Percentiles rank a stretch among this genome's conserved stretches.
Evolutionary conservation across 208 protist species (phyloP).

Genomic region (Borovskyia barvae): DNA sequence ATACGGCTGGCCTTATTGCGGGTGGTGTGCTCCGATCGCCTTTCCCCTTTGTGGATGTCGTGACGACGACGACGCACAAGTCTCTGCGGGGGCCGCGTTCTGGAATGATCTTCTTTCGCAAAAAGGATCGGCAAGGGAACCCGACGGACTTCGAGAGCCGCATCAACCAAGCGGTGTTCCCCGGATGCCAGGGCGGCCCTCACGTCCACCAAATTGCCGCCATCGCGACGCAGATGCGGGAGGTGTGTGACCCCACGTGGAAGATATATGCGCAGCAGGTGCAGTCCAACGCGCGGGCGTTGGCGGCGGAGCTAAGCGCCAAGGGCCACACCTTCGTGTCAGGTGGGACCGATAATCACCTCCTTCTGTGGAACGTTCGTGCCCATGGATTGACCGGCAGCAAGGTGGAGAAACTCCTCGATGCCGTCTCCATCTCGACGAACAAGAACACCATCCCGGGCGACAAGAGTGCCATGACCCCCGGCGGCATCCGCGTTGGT

Average conservation of each 20-base stretch:
- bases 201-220: conserved; percentile 98
- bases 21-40: conserved; percentile 80
- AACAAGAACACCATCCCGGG: conserved; percentile 99
- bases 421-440: conserved; percentile 88
- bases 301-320: conserved; percentile 80
- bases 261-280: conserved; percentile 93
- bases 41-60: conserved; percentile 97
- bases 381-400: conserved; percentile 92
- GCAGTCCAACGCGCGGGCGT: conserved; percentile 79
- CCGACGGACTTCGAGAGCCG: conserved; percentile 87
- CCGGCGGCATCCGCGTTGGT: conserved; percentile 95
- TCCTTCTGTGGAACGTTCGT: conserved; percentile 97
- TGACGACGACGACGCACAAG: conserved; percentile 99
- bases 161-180: conserved; percentile 99
- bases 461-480: conserved; percentile 92
- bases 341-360: conserved; percentile 97
- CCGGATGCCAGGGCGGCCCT: conserved; percentile 97
- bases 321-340: conserved; percentile 94
- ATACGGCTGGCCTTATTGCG: conserved; percentile 95
- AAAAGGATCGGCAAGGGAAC: conserved; percentile 69
- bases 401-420: conserved; percentile 96
- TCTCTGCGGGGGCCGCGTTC: conserved; percentile 98
- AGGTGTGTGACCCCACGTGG: conserved; percentile 93
- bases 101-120: conserved; percentile 98
- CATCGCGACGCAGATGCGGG: conserved; percentile 95